Evolutionary conservation across 148 eudicot genomes (phyloP), one percentile per base, ranked within the genome.

Genomic region (Vaccinium vitisidaea): DNA sequence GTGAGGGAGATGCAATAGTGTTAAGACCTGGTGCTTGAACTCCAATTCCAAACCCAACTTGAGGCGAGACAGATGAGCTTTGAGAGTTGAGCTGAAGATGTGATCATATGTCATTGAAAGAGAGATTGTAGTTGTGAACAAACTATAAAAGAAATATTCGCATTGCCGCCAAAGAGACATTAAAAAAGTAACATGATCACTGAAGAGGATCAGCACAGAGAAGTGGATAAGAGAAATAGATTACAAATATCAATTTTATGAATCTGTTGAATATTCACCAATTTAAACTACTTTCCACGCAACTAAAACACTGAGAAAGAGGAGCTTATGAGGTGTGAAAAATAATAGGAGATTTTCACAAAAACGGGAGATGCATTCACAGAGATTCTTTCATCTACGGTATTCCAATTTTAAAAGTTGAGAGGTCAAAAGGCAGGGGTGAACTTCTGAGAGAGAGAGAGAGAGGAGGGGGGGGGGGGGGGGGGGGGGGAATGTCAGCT

Each of bases 31-130:
- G 85, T 86, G 96, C 87, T 84, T 93, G 95, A 50, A 89, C 86
- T 81, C 96, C 98, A 88, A 93, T 87, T 84, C 94, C 93, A 83
- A 92, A 85, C 77, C 97, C 95, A 83, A 88, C 93, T 86, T 93
- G 95, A 84, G 95, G 91, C 58, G 92, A 83, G 74, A 87, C 85
- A 83, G 98, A 83, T 83, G 94, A 88, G 88, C 91, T 93, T 88
- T 92, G 98, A 90, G 96, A 92, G 88, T 86, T 97, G 88, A 94
- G 91, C 98, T 95, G 96, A 65, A 90, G 88, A 84, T 18, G 79
- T 16, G 25, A 83, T 15, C 39, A 82, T 61, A 71, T 73, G 84
- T 36, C 73, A 85, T 23, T 80, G 58, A 83, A 32, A 14, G 18
- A 79, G 19, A 59, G 58, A 27, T 50, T 3, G 50, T 25, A 23